Conservation (phyloP, 805 yeast genomes). For the Isabelozyma pseudorhagii region DNA sequence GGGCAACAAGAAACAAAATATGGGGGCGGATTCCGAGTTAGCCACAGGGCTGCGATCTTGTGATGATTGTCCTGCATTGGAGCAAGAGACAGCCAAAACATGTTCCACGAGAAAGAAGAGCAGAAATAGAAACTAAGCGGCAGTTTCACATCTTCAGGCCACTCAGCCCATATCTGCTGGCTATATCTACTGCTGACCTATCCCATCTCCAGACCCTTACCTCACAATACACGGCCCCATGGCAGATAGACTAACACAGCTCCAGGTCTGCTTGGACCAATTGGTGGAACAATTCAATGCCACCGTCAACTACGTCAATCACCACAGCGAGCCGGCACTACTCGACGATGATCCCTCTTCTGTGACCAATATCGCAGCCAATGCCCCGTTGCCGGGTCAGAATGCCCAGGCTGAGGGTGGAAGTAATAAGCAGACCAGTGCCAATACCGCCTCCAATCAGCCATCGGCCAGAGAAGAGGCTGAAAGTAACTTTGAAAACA, state of each 20-base stretch:
- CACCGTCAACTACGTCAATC: slow-evolving; percentile 64
- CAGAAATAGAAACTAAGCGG: no score
- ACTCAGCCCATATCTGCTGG: no score
- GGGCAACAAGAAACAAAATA: background rate
- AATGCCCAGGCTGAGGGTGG: slow-evolving; percentile 8
- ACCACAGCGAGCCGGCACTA: slow-evolving; percentile 33
- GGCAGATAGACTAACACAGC: slow-evolving; percentile 88
- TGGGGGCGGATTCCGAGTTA: background rate
- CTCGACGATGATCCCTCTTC: slow-evolving; percentile 66
- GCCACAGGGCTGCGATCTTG: background rate
- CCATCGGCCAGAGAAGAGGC: slow-evolving; percentile 12
- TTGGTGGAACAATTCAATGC: slow-evolving; percentile 78
- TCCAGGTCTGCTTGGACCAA: slow-evolving; percentile 84
- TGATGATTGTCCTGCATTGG: background rate
- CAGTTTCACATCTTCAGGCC: no score
- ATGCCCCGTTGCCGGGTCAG: slow-evolving; percentile 47
- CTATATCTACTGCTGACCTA: no score
- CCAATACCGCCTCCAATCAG: slow-evolving; percentile 12
- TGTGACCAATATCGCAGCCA: slow-evolving; percentile 61
- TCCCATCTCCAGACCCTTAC: no score
- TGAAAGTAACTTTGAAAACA: slow-evolving; percentile 33
- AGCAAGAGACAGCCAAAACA: background rate
- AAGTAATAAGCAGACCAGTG: slow-evolving; percentile 8
- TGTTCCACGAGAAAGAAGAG: no score
- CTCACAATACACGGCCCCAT: slow-evolving; percentile 23